These are phyloP conservation scores for Lodderomyces elongisporus DNA, from an alignment of 1,139 yeast species.

Conservation along the genomic window DNA sequence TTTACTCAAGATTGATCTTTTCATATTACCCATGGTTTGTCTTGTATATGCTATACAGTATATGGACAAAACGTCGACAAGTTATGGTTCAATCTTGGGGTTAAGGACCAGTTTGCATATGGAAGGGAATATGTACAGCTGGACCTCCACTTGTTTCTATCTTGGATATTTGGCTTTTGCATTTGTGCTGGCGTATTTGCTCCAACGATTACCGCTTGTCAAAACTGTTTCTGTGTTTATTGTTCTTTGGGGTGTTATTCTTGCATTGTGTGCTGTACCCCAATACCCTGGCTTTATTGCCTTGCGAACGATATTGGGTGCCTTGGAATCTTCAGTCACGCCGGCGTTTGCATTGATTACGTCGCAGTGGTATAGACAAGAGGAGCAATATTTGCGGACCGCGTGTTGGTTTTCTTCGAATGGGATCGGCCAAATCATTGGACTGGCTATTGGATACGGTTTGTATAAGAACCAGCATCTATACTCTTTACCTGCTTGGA, in stretches of 20 bases:
- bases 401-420: conserved; percentile 30
- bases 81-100: conserved; percentile 61
- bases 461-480: conserved; percentile 14
- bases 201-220: conserved; percentile 33
- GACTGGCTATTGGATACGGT: conserved; percentile 22
- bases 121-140: conserved; percentile 48
- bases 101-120: conserved; percentile 43
- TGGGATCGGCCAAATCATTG: conserved; percentile 27
- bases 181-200: conserved; percentile 36
- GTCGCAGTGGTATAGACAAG: conserved; percentile 23
- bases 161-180: conserved; percentile 32
- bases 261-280: conserved; percentile 26
- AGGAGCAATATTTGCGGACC: conserved; percentile 22
- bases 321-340: conserved; percentile 48
- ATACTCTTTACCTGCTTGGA: conserved; percentile 26
- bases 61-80: conserved; percentile 61
- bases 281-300: conserved; percentile 27
- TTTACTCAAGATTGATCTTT: conserved; percentile 50
- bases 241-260: conserved; percentile 27
- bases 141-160: conserved; percentile 58
- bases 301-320: conserved; percentile 40
- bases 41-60: conserved; percentile 53
- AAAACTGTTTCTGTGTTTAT: conserved; percentile 21
- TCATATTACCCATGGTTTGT: conserved; percentile 52
- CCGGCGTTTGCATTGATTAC: conserved; percentile 56